Base-by-base conservation (phyloP, 202 grass and related monocot genomes). In the Zoysia matrella region DNA sequence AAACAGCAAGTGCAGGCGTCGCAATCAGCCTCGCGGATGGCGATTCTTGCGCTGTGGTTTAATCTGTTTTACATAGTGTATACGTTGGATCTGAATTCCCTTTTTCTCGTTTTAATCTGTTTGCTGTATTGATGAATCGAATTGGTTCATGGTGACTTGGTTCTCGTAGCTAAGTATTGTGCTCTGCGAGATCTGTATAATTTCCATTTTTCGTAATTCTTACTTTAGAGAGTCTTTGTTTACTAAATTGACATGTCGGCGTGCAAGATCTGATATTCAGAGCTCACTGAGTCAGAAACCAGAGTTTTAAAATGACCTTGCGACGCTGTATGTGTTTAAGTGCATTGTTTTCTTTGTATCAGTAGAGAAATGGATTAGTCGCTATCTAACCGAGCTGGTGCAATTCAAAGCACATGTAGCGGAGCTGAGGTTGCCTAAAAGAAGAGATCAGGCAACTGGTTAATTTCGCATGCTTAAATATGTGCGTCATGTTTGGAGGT, bases 181-280 rank as follows among this genome's bases (percentile, higher is more conserved):
- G 43, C 36, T 50, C 42, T 2, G 5, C 16, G 46, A 47, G 57
- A 22, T 79, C 49, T 52, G 61, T 2, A 40, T 81, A 12, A 11
- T 64, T 64, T 77, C 15, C 55, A 58, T 58, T 16, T 57, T 6
- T 30, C 6, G 8, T 6, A 52, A 10, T 52, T 60, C 49, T 1
- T 18, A 43, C 42, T 76, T 67, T 22, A 7, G 16, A 16, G 8
- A 40, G 47, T 53, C 39, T 71, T 69, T 74, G 45, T 60, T 70
- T 51, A 16, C 52, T 55, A 22, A 22, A 15, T 54, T 11, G 16
- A 52, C 46, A 8, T 45, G 56, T 42, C 3, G 2, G 14, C 16
- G 45, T 77, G 65, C 65, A 69, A 84, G 65, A 84, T 84, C 82
- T 77, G 82, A 71, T 46, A 52, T 71, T 39, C 46, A 15, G 13